Evolutionary conservation across 768 basidiomycete species (phyloP).

Genomic region (Coprinellus micaceus): DNA sequence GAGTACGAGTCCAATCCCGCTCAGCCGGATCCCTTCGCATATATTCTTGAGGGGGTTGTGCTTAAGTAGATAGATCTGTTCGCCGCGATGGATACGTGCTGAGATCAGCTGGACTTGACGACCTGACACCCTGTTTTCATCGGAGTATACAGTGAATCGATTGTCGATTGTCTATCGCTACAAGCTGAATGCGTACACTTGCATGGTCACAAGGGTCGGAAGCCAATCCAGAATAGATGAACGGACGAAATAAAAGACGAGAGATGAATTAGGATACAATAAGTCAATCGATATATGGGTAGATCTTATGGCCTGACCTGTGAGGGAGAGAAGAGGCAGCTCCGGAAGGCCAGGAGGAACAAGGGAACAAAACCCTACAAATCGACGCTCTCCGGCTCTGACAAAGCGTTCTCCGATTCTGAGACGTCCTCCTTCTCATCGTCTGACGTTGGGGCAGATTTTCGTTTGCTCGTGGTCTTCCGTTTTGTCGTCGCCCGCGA

Average conservation of each 20-base stretch:
- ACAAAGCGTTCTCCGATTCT: background rate
- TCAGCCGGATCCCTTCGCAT: conserved; percentile 24
- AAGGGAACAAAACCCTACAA: background rate
- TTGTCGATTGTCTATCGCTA: background rate
- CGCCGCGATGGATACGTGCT: background rate
- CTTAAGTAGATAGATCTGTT: conserved; percentile 8
- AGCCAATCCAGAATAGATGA: background rate
- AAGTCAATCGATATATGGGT: background rate
- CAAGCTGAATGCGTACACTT: background rate
- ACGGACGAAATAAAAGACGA: background rate
- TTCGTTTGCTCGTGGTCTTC: background rate
- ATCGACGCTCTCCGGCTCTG: background rate
- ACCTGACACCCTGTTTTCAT: no score
- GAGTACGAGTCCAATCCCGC: conserved; percentile 25
- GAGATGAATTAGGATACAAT: no score
- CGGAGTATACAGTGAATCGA: no score
- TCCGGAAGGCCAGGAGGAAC: background rate
- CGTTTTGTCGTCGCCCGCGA: background rate
- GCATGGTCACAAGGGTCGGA: background rate
- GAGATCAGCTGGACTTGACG: no score
- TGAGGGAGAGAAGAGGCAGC: background rate
- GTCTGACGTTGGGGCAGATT: background rate
- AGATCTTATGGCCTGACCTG: background rate
- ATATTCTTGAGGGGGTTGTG: conserved; percentile 20
- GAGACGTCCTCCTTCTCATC: conserved; percentile 4